Evolutionary conservation across 176 grass and related monocot genomes (phyloP).

Genomic region (Bothriochloa decipiens): DNA sequence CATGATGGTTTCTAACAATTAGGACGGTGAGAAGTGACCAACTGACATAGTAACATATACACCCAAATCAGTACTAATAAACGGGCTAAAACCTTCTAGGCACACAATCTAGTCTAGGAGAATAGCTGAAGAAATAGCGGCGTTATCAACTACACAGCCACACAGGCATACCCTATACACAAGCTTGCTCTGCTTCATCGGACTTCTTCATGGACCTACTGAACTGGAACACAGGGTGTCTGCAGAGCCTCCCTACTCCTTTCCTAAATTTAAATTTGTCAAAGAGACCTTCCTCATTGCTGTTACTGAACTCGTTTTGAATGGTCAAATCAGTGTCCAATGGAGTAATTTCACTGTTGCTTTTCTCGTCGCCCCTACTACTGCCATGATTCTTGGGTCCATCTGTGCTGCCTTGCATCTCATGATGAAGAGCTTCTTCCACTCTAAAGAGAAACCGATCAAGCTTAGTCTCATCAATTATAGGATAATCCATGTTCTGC

Average conservation of each 20-base stretch:
- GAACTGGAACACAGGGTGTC: conserved; percentile 82
- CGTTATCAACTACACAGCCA: conserved; percentile 22
- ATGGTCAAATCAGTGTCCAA: conserved; percentile 28
- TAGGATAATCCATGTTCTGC: conserved; percentile 46
- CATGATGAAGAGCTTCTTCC: conserved; percentile 48
- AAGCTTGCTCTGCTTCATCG: conserved; percentile 75
- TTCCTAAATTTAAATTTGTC: conserved; percentile 86
- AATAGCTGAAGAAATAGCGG: conserved; percentile 20
- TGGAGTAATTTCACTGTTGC: conserved; percentile 4
- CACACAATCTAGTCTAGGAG: conserved; percentile 38
- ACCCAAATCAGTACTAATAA: conserved; percentile 43
- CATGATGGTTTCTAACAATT: conserved; percentile 37
- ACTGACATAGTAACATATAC: conserved; percentile 54
- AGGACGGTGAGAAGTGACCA: conserved; percentile 42
- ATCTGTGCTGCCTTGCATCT: conserved; percentile 27
- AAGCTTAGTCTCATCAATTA: conserved; percentile 63
- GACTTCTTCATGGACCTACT: conserved; percentile 81
- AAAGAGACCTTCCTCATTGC: conserved; percentile 54
- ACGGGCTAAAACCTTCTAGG: conserved; percentile 42
- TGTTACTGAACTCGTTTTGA: conserved; percentile 43
- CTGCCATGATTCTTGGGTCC: conserved; percentile 32
- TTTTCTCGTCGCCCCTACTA: conserved; percentile 21
- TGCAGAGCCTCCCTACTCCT: conserved; percentile 67
- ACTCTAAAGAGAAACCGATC: conserved; percentile 64
- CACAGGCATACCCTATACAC: conserved; percentile 43